These are phyloP conservation scores for Lachnellula occidentalis DNA, from an alignment of 2,329 filamentous ascomycete genomes.

Conservation along the genomic window DNA sequence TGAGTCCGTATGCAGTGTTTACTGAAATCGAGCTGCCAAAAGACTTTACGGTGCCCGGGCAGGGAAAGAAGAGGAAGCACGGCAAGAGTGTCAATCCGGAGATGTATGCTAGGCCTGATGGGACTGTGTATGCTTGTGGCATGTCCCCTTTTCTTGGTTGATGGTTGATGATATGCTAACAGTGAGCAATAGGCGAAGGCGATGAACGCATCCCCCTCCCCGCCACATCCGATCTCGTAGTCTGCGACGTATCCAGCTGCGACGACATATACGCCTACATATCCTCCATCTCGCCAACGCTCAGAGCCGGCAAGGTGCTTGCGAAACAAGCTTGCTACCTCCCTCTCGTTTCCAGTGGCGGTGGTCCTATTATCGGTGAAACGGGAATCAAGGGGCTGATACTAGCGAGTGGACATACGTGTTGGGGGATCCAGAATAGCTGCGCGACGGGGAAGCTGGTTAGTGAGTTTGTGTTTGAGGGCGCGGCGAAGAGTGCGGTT, in stretches of 20 bases:
- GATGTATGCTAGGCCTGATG: constrained; percentile 84
- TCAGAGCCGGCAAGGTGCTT: constrained; percentile 64
- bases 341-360: constrained; percentile 48
- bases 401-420: constrained; percentile 86
- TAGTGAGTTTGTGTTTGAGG: constrained; percentile 74
- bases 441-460: constrained; percentile 80
- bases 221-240: constrained; percentile 66
- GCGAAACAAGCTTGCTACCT: constrained; percentile 89
- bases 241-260: constrained; percentile 69
- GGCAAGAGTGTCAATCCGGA: constrained; percentile 72
- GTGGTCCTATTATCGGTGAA: constrained; percentile 71
- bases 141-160: constrained; percentile 15
- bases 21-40: constrained; percentile 74
- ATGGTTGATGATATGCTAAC: background rate
- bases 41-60: constrained; percentile 52
- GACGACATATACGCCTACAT: constrained; percentile 83
- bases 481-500: constrained; percentile 60
- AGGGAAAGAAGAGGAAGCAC: constrained; percentile 48
- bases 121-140: constrained; percentile 92
- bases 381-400: constrained; percentile 70
- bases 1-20: constrained; percentile 75
- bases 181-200: constrained; percentile 55
- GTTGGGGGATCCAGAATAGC: constrained; percentile 97
- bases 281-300: constrained; percentile 54
- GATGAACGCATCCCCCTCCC: constrained; percentile 73